Evolutionary conservation across 768 basidiomycete species (phyloP).

Genomic region (Psilocybe tampanensis): DNA sequence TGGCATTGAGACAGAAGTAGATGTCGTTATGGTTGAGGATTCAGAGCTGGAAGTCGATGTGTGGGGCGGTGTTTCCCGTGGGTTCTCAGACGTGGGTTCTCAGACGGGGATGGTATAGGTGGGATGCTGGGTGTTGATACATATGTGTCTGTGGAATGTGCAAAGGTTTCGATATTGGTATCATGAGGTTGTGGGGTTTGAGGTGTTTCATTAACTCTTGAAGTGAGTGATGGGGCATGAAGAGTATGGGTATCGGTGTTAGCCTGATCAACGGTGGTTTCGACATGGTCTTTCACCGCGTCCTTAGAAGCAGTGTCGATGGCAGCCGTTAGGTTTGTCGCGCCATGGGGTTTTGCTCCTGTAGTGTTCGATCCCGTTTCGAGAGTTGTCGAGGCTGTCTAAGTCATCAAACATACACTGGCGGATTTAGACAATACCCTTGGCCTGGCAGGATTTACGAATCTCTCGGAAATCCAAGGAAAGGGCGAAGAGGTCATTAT

Average conservation of each 20-base stretch:
- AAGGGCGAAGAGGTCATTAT: conserved; percentile 53
- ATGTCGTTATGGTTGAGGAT: not conserved
- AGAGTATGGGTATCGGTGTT: not conserved
- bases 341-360: not conserved
- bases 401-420: conserved; percentile 67
- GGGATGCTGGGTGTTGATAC: conserved; percentile 11
- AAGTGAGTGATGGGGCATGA: not conserved
- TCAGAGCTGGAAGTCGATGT: conserved; percentile 1
- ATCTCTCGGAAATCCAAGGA: conserved; percentile 62
- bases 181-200: conserved; percentile 1
- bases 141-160: conserved; percentile 16
- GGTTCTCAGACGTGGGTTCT: too few species aligned
- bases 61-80: not conserved
- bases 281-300: not conserved
- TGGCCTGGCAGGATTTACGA: conserved; percentile 61
- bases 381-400: conserved; percentile 16
- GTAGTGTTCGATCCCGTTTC: not conserved
- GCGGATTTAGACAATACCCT: conserved; percentile 71
- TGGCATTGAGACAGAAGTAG: not conserved
- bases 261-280: not conserved
- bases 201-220: not conserved
- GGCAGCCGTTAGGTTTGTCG: not conserved
- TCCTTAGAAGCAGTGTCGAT: not conserved
- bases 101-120: conserved; percentile 2
- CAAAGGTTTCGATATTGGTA: not conserved